Percentiles rank a stretch among this genome's conserved stretches.
phyloP scores from a whole-genome alignment of 495 filamentous ascomycete species.

The Talaromyces stipitatus region DNA sequence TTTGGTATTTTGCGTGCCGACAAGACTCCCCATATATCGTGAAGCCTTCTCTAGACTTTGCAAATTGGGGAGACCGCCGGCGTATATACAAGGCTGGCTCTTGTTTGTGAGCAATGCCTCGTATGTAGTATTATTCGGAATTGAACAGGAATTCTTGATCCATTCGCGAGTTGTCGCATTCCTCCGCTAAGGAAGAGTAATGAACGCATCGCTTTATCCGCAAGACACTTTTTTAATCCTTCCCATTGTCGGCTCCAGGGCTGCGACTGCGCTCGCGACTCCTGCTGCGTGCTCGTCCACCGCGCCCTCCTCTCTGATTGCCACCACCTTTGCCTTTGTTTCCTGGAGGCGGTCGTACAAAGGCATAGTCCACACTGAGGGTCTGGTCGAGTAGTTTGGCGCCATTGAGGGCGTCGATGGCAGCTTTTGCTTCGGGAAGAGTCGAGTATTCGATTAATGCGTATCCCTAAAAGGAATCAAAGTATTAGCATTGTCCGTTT shows the following conservation, averaged over 20 bases:
- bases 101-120: neutral
- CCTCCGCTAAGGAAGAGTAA: constrained; percentile 3
- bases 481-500: neutral
- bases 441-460: constrained; percentile 91
- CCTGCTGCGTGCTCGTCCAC: constrained; percentile 43
- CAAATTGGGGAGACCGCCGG: neutral
- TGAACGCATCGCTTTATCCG: neutral
- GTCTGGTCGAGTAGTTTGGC: constrained; percentile 89
- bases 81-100: neutral
- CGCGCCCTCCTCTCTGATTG: constrained; percentile 37
- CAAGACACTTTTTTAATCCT: constrained; percentile 18
- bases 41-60: neutral
- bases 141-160: neutral
- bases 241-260: constrained; percentile 33
- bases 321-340: constrained; percentile 49
- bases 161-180: constrained; percentile 6
- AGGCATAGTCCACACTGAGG: constrained; percentile 88
- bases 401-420: constrained; percentile 76
- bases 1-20: neutral
- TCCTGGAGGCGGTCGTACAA: constrained; percentile 84
- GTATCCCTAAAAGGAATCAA: constrained; percentile 60
- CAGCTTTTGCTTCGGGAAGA: constrained; percentile 72
- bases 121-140: neutral
- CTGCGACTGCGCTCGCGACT: constrained; percentile 56
- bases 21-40: neutral